phyloP scores from a whole-genome alignment of 441 rosid genomes.

The Euphorbia neoarborescens region DNA sequence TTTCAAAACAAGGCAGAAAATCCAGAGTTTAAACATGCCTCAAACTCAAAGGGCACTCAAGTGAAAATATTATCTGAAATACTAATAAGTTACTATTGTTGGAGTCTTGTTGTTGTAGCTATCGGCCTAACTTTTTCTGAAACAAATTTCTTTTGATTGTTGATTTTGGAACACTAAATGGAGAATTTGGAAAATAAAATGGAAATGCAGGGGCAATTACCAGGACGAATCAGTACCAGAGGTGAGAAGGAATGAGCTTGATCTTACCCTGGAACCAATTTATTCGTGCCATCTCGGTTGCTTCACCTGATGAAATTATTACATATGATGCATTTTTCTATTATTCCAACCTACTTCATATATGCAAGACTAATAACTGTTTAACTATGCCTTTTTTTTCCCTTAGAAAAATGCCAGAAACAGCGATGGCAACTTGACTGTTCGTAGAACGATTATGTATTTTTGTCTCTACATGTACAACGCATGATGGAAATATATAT shows the following conservation, averaged over 20 bases:
- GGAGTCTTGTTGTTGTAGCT: too few relatives aligned
- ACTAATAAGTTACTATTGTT: too few relatives aligned
- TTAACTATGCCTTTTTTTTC: background rate
- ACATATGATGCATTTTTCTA: background rate
- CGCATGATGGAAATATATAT: constrained; percentile 1
- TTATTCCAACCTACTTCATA: background rate
- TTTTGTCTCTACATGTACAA: background rate
- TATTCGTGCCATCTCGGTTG: constrained; percentile 54
- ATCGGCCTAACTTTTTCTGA: too few relatives aligned
- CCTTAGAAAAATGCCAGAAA: background rate
- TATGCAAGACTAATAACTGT: background rate
- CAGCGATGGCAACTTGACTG: background rate
- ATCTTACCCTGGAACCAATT: constrained; percentile 57
- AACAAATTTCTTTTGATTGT: too few relatives aligned
- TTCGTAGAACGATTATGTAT: background rate
- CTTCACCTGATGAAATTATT: constrained; percentile 30
- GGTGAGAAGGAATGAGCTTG: constrained; percentile 59
- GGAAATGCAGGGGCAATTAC: constrained; percentile 44
- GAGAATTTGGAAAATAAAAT: background rate
- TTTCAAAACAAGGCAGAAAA: too few relatives aligned
- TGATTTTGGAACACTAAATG: background rate
- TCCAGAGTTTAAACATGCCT: too few relatives aligned
- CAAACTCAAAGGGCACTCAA: too few relatives aligned
- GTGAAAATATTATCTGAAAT: too few relatives aligned
- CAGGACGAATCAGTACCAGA: constrained; percentile 48